A percentile compares a stretch with the other conserved stretches of the same genome.
These are phyloP conservation scores for Paraphaeosphaeria sporulosa DNA, from an alignment of 2,329 filamentous ascomycete species.

Conservation along the genomic window DNA sequence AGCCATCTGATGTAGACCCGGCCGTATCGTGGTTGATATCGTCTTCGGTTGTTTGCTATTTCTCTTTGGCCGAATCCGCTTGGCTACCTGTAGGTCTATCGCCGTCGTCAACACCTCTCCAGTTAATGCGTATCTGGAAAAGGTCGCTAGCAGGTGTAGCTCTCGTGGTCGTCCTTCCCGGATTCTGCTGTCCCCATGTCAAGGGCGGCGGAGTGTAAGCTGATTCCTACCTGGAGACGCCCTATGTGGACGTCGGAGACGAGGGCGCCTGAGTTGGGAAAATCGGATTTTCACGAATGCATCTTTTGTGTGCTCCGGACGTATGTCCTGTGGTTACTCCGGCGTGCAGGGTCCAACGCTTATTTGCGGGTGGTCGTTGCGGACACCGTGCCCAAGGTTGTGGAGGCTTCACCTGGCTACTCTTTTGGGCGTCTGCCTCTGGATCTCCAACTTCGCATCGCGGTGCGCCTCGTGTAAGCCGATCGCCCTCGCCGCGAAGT, in stretches of 20 bases:
- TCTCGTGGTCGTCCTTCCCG: too few relatives aligned
- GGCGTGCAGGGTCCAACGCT: neutral
- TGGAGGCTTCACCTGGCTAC: constrained; percentile 22
- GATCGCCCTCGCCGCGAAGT: constrained; percentile 5
- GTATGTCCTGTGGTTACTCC: neutral
- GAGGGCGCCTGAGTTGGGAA: neutral
- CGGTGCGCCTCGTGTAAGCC: neutral
- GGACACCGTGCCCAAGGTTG: constrained; percentile 24
- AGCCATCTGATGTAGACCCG: neutral
- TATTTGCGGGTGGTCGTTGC: constrained; percentile 5
- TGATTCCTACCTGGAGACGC: too few relatives aligned
- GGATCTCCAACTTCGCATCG: constrained; percentile 5
- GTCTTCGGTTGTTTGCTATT: neutral
- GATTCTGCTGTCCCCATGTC: too few relatives aligned
- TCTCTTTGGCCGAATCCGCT: neutral
- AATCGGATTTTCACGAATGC: neutral
- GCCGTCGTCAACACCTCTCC: too few relatives aligned
- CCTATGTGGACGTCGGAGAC: neutral
- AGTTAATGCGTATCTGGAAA: too few relatives aligned
- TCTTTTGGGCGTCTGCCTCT: constrained; percentile 6
- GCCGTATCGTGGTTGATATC: neutral
- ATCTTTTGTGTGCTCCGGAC: neutral
- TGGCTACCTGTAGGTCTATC: neutral
- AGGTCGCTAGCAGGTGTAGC: too few relatives aligned
- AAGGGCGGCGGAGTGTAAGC: too few relatives aligned